These are phyloP conservation scores for Ustilago curta DNA, from an alignment of 1,284 basidiomycete species.

Conservation along the genomic window DNA sequence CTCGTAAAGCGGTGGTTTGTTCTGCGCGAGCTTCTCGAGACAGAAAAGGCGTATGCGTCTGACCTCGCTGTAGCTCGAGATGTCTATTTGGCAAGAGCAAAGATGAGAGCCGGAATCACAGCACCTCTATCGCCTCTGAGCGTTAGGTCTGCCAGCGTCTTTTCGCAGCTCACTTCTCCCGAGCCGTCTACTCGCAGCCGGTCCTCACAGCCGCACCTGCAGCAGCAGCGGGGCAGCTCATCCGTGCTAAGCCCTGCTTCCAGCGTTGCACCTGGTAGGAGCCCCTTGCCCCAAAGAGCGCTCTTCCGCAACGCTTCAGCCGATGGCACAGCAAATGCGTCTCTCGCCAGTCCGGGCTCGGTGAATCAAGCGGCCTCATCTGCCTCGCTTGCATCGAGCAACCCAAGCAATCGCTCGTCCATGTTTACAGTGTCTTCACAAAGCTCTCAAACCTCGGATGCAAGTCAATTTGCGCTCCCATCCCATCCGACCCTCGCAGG, in stretches of 20 bases:
- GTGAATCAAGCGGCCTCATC: constrained; percentile 28
- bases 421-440: constrained; percentile 61
- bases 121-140: constrained; percentile 41
- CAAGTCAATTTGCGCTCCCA: constrained; percentile 30
- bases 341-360: constrained; percentile 19
- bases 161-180: constrained; percentile 41
- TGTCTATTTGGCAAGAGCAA: constrained; percentile 74
- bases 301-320: constrained; percentile 46
- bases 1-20: constrained; percentile 83
- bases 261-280: background rate
- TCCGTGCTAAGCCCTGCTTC: constrained; percentile 11
- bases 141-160: constrained; percentile 34
- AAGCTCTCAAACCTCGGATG: constrained; percentile 56
- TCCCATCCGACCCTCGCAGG: constrained; percentile 14
- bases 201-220: constrained; percentile 31
- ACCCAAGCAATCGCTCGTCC: constrained; percentile 64
- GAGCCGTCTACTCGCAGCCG: constrained; percentile 23
- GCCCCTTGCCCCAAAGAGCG: constrained; percentile 17
- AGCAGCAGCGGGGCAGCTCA: constrained; percentile 34
- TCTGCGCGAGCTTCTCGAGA: constrained; percentile 77
- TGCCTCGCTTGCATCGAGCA: constrained; percentile 44
- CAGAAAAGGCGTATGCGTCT: constrained; percentile 86
- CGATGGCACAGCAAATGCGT: constrained; percentile 23
- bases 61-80: constrained; percentile 87
- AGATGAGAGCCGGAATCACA: constrained; percentile 59